Evolutionary conservation across 108 stramenopile genomes (phyloP).

Genomic region (Cyclotella kingstonii): DNA sequence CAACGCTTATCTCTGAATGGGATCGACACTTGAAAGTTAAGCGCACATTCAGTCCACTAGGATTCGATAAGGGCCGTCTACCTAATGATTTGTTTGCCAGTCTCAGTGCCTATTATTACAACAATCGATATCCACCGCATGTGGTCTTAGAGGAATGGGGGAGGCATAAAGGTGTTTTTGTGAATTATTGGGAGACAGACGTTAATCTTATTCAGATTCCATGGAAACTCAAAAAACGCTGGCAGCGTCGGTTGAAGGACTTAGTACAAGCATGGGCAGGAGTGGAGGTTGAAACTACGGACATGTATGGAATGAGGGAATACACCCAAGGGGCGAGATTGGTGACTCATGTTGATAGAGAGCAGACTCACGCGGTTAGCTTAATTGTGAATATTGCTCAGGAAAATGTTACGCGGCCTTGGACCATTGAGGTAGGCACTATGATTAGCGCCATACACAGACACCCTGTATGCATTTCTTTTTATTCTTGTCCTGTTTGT

Average conservation of each 20-base stretch:
- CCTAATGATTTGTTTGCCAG: conserved; percentile 68
- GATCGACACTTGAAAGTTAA: conserved; percentile 38
- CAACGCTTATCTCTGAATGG: conserved; percentile 52
- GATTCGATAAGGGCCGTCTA: conserved; percentile 59
- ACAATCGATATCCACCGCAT: conserved; percentile 55
- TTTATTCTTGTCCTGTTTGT: not conserved
- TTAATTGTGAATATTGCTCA: conserved; percentile 92
- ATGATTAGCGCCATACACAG: not conserved
- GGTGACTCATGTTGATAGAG: conserved; percentile 85
- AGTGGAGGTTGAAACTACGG: conserved; percentile 79
- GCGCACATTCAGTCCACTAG: conserved; percentile 56
- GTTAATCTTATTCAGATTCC: conserved; percentile 64
- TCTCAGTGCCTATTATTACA: conserved; percentile 76
- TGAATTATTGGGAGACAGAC: conserved; percentile 87
- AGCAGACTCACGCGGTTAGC: conserved; percentile 78
- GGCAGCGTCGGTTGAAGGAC: conserved; percentile 61
- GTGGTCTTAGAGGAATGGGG: conserved; percentile 68
- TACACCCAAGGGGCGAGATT: conserved; percentile 84
- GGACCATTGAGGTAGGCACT: conserved; percentile 66
- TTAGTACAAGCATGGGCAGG: conserved; percentile 76
- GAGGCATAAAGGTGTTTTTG: conserved; percentile 65
- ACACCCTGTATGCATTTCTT: not conserved
- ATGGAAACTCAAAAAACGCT: conserved; percentile 56
- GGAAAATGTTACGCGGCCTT: conserved; percentile 63
- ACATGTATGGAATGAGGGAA: conserved; percentile 86